Conservation (phyloP, 768 basidiomycete species). For the Agaricus blazei region DNA sequence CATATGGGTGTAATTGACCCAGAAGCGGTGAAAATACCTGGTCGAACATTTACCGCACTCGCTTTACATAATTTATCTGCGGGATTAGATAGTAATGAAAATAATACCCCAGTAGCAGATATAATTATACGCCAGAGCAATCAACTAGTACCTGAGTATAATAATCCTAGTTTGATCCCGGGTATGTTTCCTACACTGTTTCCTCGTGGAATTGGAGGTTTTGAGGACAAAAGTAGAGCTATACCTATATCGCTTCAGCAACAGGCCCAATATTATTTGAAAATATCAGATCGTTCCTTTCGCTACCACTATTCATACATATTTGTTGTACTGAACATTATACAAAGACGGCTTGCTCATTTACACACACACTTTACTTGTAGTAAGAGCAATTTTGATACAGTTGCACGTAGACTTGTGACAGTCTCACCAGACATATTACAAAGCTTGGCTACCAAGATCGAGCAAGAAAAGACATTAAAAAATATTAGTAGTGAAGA, state of each 20-base stretch:
- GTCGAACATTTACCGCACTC: too few species aligned
- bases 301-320: constrained; percentile 35
- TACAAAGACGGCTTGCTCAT: constrained; percentile 27
- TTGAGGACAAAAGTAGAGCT: constrained; percentile 24
- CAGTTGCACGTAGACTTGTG: constrained; percentile 20
- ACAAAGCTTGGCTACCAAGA: constrained; percentile 16
- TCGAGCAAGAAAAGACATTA: constrained; percentile 14
- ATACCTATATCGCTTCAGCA: constrained; percentile 21
- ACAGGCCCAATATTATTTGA: constrained; percentile 29
- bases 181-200: constrained; percentile 37
- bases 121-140: too few species aligned
- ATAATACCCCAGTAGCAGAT: too few species aligned
- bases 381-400: constrained; percentile 18
- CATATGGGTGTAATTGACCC: too few species aligned
- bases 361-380: constrained; percentile 28
- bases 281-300: constrained; percentile 25
- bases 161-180: constrained; percentile 32
- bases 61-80: too few species aligned
- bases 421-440: constrained; percentile 20
- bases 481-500: constrained; percentile 22
- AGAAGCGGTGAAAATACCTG: too few species aligned
- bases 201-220: constrained; percentile 38
- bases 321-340: constrained; percentile 35
- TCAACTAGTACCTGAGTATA: too few species aligned
- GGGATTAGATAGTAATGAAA: too few species aligned